Percentiles rank a stretch among this genome's conserved stretches.
phyloP scores from a whole-genome alignment of 345 rosid species.

The Lepidium sativum region DNA sequence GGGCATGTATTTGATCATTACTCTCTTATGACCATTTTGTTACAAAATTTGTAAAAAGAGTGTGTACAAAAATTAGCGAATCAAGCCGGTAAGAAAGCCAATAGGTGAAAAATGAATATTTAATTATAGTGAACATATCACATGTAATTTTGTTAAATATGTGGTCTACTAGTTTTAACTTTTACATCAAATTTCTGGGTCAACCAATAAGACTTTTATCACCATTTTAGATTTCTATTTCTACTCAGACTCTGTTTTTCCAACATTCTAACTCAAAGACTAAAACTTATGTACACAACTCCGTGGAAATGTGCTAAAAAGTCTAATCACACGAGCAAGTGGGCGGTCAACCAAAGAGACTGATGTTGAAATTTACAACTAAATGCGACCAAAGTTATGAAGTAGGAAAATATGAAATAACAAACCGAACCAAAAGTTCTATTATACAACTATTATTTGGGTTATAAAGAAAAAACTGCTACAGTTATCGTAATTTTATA shows the following conservation, averaged over 20 bases:
- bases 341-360: slow-evolving; percentile 23
- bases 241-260: not conserved
- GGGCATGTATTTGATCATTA: not conserved
- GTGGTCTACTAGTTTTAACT: not conserved
- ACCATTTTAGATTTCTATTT: not conserved
- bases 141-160: slow-evolving; percentile 3
- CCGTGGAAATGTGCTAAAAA: not conserved
- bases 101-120: slow-evolving; percentile 9
- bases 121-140: not conserved
- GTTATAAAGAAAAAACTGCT: not conserved
- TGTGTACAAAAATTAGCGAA: not conserved
- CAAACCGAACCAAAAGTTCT: not conserved
- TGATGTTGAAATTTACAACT: slow-evolving; percentile 9
- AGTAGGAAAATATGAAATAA: not conserved
- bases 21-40: not conserved
- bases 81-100: not conserved
- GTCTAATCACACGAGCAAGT: not conserved
- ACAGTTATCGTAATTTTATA: no score
- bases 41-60: not conserved
- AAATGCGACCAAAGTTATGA: not conserved
- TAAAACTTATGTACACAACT: not conserved
- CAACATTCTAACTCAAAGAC: no score
- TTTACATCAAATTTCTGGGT: not conserved
- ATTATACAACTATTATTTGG: not conserved
- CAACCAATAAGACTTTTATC: not conserved